Conservation (phyloP, 1,284 basidiomycete species). For the Rhodotorula sp. region DNA sequence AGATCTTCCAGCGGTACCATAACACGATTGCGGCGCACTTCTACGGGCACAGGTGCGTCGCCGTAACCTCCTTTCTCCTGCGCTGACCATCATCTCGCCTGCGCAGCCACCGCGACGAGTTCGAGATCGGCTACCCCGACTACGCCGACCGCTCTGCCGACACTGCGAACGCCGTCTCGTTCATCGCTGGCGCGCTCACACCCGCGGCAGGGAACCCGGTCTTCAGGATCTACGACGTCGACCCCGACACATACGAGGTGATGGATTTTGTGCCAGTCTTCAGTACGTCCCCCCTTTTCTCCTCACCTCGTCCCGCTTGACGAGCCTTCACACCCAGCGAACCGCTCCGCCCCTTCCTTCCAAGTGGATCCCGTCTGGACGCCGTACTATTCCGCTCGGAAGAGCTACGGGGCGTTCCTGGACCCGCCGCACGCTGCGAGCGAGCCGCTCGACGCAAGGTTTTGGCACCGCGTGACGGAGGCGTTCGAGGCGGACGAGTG, state of each 20-base stretch:
- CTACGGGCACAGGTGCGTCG: constrained; percentile 56
- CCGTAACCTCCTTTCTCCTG: neutral
- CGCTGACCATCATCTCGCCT: accelerated
- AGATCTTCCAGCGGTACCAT: constrained; percentile 62
- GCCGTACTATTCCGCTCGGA: constrained; percentile 62
- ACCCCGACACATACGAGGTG: constrained; percentile 60
- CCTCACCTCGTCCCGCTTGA: neutral
- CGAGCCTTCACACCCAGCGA: constrained; percentile 44
- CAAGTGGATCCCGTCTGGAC: constrained; percentile 57
- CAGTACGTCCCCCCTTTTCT: constrained; percentile 1
- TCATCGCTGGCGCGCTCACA: constrained; percentile 61
- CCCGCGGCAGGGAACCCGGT: constrained; percentile 61
- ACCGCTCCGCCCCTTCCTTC: constrained; percentile 39
- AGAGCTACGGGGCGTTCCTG: constrained; percentile 50
- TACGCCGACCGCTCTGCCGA: constrained; percentile 56
- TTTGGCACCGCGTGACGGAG: constrained; percentile 66
- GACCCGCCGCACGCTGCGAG: constrained; percentile 18
- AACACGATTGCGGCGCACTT: constrained; percentile 61
- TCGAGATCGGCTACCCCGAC: constrained; percentile 63
- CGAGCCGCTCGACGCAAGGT: constrained; percentile 56
- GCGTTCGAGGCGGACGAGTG: constrained; percentile 58
- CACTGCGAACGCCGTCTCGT: constrained; percentile 59
- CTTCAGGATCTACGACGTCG: constrained; percentile 61
- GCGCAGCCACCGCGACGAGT: constrained; percentile 56
- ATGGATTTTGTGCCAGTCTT: constrained; percentile 57